Base-by-base conservation (phyloP, 2,329 filamentous ascomycete genomes). In the Colletotrichum filicis region DNA sequence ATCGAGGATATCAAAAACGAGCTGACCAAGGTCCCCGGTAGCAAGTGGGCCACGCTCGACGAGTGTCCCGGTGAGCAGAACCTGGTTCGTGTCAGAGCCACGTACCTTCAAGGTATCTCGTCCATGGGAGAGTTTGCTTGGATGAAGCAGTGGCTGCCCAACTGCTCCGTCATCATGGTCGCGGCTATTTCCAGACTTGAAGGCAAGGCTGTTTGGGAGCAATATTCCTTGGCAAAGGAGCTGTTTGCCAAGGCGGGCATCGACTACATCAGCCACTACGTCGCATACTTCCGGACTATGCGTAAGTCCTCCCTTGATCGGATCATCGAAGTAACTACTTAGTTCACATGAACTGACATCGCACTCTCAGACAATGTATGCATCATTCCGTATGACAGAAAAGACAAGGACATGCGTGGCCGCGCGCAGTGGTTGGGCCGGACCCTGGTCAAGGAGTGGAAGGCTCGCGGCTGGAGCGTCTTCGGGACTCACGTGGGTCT, bases 301-400 rank as follows among this genome's bases (percentile, higher is more conserved):
- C 65, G 69, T 72, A 71, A 57, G 68, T 19, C 5, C 16, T 7
- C 37, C 37, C 37, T 42, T 7, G 37, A 42, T 42, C 37, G 37
- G 14, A 42, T 5, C 14, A 19, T 42, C 6, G 37, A 42, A 42
- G 16, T 16, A 19, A 32, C 9, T 32, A 12, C 9, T 16, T 42
- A 16, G 16, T 19, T 42, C 37, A 19, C 14, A 19, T 42, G 2
- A 42, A 19, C 14, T 42, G 37, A 42, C 37, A 42, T 42, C 37
- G 37, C 14, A 42, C 37, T 42, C 19, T 7, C 37, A 37, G 69
- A 89, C 75, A 89, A 90, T 71, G 84, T 88, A 1, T 87, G 86
- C 68, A 86, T 90, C 53, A 83, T 89, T 24, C 65, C 65, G 0
- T 90, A 87, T 76, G 83, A 90, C 68, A 81, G 85, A 4, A 81